These are phyloP conservation scores for Botrytis hyacinthi DNA, from an alignment of 2,329 filamentous ascomycete species.

Conservation along the genomic window DNA sequence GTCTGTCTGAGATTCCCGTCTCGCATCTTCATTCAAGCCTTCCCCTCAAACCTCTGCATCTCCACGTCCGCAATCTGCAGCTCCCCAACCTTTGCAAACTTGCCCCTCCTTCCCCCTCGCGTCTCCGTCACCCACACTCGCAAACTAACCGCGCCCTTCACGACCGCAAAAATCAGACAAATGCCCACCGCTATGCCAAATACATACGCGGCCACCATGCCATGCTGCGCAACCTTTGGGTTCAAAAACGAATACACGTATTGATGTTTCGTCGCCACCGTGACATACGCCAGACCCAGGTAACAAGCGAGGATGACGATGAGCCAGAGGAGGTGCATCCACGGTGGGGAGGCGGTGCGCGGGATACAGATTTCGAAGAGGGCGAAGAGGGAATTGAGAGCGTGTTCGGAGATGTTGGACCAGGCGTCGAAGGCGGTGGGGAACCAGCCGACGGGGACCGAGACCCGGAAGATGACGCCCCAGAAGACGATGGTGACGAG, in stretches of 20 bases:
- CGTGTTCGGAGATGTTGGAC: slow-evolving; percentile 72
- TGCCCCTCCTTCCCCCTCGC: slow-evolving; percentile 37
- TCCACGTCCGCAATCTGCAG: slow-evolving; percentile 1
- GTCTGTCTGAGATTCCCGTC: no score
- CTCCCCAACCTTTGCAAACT: background rate
- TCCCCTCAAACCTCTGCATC: slow-evolving; percentile 11
- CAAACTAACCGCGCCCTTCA: slow-evolving; percentile 22
- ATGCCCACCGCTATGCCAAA: slow-evolving; percentile 35
- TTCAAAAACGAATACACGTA: slow-evolving; percentile 82
- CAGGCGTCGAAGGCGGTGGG: slow-evolving; percentile 52
- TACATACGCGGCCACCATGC: slow-evolving; percentile 30
- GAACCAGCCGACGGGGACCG: slow-evolving; percentile 43
- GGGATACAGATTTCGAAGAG: slow-evolving; percentile 73
- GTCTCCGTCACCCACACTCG: slow-evolving; percentile 43
- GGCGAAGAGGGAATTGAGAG: slow-evolving; percentile 69
- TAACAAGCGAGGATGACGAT: slow-evolving; percentile 71
- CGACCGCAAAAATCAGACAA: slow-evolving; percentile 30
- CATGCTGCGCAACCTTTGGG: slow-evolving; percentile 39
- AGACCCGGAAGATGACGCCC: slow-evolving; percentile 53
- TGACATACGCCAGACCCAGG: slow-evolving; percentile 71
- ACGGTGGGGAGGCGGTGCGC: slow-evolving; percentile 60
- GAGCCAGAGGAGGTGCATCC: slow-evolving; percentile 65
- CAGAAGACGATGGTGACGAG: slow-evolving; percentile 72
- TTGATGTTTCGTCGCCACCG: slow-evolving; percentile 64
- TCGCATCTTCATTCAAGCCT: background rate